Conservation (phyloP, 2,329 filamentous ascomycete genomes). For the Phoma herbarum region DNA sequence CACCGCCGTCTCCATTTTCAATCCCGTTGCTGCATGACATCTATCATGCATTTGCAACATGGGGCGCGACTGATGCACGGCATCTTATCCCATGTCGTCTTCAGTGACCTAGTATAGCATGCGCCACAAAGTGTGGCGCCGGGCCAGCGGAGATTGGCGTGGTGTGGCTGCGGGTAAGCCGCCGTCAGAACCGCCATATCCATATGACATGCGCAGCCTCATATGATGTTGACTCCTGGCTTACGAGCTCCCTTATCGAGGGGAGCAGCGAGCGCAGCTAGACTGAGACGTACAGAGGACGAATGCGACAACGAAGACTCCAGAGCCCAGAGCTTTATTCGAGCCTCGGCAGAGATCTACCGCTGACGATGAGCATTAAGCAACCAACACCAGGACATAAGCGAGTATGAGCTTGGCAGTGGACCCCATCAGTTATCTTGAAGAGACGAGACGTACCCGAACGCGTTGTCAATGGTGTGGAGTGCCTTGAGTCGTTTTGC, state of each 20-base stretch:
- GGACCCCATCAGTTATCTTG: neutral
- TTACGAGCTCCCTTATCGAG: neutral
- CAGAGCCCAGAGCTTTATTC: neutral
- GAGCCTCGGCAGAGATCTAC: too few relatives aligned
- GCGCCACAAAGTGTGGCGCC: slow-evolving; percentile 7
- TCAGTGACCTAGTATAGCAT: too few relatives aligned
- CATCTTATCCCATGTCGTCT: neutral
- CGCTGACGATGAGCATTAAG: neutral
- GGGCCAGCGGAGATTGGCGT: slow-evolving; percentile 6
- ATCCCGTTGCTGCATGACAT: neutral
- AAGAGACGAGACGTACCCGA: neutral
- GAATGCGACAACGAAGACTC: neutral
- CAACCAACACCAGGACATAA: neutral
- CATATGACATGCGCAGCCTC: neutral
- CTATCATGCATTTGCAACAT: neutral
- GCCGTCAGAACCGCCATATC: neutral
- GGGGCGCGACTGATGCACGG: neutral
- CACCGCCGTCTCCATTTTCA: too few relatives aligned
- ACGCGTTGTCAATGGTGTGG: neutral
- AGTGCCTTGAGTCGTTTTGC: too few relatives aligned
- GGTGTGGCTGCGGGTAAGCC: slow-evolving; percentile 14
- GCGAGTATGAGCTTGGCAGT: neutral
- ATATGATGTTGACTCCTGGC: neutral
- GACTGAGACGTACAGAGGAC: neutral
- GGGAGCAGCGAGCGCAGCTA: too few relatives aligned